A percentile compares a stretch with the other conserved stretches of the same genome.
Conservation (phyloP, 768 basidiomycete species). For the Artomyces pyxidatus region DNA sequence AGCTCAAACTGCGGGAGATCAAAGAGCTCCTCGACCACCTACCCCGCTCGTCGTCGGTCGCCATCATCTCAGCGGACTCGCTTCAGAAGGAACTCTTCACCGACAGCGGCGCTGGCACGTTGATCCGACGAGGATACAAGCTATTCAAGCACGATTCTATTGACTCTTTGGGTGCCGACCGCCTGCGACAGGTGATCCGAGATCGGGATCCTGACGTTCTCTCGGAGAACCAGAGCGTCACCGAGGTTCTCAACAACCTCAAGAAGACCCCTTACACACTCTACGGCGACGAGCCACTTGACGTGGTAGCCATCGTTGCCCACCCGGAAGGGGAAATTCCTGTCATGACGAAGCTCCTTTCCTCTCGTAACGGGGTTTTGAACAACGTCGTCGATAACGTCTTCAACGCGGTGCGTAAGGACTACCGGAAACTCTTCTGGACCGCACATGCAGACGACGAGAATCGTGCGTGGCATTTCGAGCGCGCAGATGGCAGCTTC, state of each 20-base stretch:
- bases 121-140: constrained; percentile 97
- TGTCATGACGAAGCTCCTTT: constrained; percentile 87
- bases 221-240: constrained; percentile 74
- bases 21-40: constrained; percentile 98
- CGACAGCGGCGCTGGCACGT: constrained; percentile 94
- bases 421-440: constrained; percentile 93
- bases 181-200: constrained; percentile 89
- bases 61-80: constrained; percentile 88
- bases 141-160: constrained; percentile 84
- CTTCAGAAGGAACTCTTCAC: constrained; percentile 99
- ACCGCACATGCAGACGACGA: constrained; percentile 95
- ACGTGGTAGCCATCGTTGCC: constrained; percentile 89
- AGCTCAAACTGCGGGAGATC: constrained; percentile 98
- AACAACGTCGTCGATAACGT: constrained; percentile 97
- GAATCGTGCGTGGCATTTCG: constrained; percentile 97
- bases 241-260: constrained; percentile 76
- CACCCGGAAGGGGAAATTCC: constrained; percentile 85
- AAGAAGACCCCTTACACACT: constrained; percentile 83
- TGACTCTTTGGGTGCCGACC: constrained; percentile 83
- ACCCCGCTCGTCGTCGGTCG: constrained; percentile 95
- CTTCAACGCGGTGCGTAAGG: constrained; percentile 92
- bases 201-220: constrained; percentile 93
- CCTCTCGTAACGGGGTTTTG: constrained; percentile 81
- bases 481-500: constrained; percentile 96
- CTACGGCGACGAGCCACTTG: constrained; percentile 97